Evolutionary conservation across 495 filamentous ascomycete genomes (phyloP).

Genomic region (Polyplosphaeria fusca): DNA sequence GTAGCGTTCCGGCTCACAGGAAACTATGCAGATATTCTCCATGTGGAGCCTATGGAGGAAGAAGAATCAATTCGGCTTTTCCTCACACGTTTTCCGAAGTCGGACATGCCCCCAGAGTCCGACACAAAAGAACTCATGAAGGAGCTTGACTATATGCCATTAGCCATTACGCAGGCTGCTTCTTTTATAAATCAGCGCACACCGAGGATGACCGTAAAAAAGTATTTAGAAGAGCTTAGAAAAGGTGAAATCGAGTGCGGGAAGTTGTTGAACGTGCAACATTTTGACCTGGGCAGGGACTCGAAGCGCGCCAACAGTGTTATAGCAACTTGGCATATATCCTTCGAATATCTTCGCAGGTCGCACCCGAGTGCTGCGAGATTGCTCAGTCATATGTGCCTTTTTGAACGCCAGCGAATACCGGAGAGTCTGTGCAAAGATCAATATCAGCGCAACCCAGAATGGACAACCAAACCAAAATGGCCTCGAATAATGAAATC

Average conservation of each 20-base stretch:
- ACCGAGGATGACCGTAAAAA: conserved; percentile 35
- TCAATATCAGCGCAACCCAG: background rate
- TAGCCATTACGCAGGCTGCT: conserved; percentile 28
- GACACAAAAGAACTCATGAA: conserved; percentile 14
- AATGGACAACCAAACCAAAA: background rate
- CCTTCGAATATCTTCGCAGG: conserved; percentile 46
- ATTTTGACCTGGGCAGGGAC: conserved; percentile 44
- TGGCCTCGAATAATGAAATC: background rate
- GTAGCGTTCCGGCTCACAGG: conserved; percentile 36
- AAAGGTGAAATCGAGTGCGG: conserved; percentile 41
- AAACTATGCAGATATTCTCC: conserved; percentile 41
- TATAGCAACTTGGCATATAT: conserved; percentile 46
- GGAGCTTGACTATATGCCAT: conserved; percentile 30
- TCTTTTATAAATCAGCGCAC: conserved; percentile 23
- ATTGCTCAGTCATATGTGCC: conserved; percentile 33
- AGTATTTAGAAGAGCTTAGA: conserved; percentile 43
- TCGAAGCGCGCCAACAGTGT: conserved; percentile 45
- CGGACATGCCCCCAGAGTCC: conserved; percentile 6
- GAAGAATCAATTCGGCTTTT: conserved; percentile 41
- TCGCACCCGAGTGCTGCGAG: conserved; percentile 29
- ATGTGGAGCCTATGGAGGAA: conserved; percentile 42
- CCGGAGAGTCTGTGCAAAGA: conserved; percentile 26
- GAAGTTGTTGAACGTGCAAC: conserved; percentile 42
- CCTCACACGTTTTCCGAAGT: conserved; percentile 40
- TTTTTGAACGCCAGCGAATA: conserved; percentile 34